These are phyloP conservation scores for Diaporthe caulivora DNA, from an alignment of 2,329 filamentous ascomycete genomes.

Conservation along the genomic window DNA sequence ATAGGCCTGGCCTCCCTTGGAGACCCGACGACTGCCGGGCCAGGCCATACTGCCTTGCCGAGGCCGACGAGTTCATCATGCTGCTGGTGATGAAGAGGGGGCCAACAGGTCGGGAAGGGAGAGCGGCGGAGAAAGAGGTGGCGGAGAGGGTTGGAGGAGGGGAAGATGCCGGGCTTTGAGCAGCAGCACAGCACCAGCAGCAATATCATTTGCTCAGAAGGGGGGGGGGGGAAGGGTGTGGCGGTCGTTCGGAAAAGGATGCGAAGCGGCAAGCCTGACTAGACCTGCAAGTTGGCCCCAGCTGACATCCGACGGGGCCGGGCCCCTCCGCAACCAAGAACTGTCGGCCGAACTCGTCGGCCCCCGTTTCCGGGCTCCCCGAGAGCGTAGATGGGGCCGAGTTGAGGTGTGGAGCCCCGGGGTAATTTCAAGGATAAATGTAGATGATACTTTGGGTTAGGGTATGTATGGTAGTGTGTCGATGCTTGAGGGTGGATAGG, in stretches of 20 bases:
- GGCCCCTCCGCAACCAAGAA: constrained; percentile 26
- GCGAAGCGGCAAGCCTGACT: constrained; percentile 18
- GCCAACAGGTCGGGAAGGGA: background rate
- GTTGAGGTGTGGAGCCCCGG: constrained; percentile 19
- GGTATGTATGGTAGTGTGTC: background rate
- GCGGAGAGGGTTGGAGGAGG: background rate
- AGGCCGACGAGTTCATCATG: constrained; percentile 38
- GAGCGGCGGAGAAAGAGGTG: background rate
- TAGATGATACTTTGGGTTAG: constrained; percentile 9
- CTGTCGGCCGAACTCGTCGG: constrained; percentile 35
- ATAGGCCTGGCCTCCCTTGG: constrained; percentile 36
- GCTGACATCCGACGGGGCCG: constrained; percentile 35
- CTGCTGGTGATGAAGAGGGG: background rate
- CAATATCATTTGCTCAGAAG: constrained; percentile 17
- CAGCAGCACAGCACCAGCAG: background rate
- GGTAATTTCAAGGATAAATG: background rate
- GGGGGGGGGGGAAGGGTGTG: background rate
- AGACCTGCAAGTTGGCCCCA: constrained; percentile 27
- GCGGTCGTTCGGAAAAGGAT: constrained; percentile 6
- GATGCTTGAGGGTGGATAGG: background rate
- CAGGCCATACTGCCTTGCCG: constrained; percentile 38
- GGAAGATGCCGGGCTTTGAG: constrained; percentile 3
- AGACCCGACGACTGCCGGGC: constrained; percentile 37
- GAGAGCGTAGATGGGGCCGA: constrained; percentile 31
- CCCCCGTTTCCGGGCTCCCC: constrained; percentile 34